Evolutionary conservation across 2,329 filamentous ascomycete species (phyloP), one percentile per base, ranked within the genome.

Genomic region (Aureobasidium lini): DNA sequence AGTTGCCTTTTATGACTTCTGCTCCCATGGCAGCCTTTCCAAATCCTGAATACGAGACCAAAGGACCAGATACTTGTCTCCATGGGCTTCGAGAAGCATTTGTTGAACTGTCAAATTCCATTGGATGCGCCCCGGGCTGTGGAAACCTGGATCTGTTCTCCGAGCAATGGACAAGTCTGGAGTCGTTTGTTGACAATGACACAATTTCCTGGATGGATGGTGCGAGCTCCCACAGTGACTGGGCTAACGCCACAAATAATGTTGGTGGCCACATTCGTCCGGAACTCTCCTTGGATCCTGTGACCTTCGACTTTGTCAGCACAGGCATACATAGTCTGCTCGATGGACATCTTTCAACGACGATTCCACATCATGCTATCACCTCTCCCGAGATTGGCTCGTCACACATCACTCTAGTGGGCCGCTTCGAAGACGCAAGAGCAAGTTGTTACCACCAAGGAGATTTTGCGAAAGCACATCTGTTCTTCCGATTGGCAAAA

Each of bases 371-470:
- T 29, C 11, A 18, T 4, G 15, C 1, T 9, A n/a, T 13, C 16
- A 10, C 8, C 2, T 10, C 52, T 15, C 16, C n/a, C 16, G 40
- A 46, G 13, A 7, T 4, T 15, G 2, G 36, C 6, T 29, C 40
- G 8, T 7, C 37, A 18, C 40, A 44, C 29, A 13, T 11, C 9
- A 34, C 39, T 5, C n/a, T 56, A 11, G 13, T 56, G 11, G 13
- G 37, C 18, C 54, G 31, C 7, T 57, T 57, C 39, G 54, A 48
- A 32, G 13, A 23, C 34, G 42, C 54, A 13, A 47, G 43, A 39
- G 54, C 54, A 8, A 47, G 7, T 39, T 57, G 42, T 18, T 57
- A 57, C n/a, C 42, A 57, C 6, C 54, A 48, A 48, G 54, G 56
- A 34, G 46, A 59, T 37, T 49, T 59, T 37, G 31, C 56, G 1